These are phyloP conservation scores for Yamadazyma aaseri DNA, from an alignment of 1,139 yeast species.

Conservation along the genomic window DNA sequence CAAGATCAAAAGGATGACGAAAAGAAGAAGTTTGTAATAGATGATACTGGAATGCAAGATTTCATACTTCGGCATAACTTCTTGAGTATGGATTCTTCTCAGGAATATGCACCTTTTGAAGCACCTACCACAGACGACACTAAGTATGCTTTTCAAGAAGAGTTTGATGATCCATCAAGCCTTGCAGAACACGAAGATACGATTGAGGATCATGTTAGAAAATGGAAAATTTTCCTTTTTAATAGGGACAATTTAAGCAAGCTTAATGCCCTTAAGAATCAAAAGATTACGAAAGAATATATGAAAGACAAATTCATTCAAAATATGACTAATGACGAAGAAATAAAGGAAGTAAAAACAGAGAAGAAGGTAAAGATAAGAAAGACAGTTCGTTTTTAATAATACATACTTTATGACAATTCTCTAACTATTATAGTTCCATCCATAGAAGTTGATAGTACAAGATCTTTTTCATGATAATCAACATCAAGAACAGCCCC, in stretches of 20 bases:
- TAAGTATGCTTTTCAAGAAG: constrained; percentile 7
- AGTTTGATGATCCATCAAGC: constrained; percentile 20
- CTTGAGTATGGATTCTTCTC: constrained; percentile 26
- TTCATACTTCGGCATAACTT: constrained; percentile 51
- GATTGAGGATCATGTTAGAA: constrained; percentile 12
- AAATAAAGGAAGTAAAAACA: constrained; percentile 9
- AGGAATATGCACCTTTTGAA: constrained; percentile 33
- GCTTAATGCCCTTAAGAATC: constrained; percentile 26
- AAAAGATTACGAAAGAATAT: constrained; percentile 21
- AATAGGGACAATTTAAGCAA: constrained; percentile 40
- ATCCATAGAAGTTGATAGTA: constrained; percentile 49
- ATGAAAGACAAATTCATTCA: constrained; percentile 24
- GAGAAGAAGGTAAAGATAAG: constrained; percentile 9
- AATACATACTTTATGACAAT: constrained; percentile 9
- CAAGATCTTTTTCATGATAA: constrained; percentile 35
- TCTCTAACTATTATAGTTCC: constrained; percentile 49
- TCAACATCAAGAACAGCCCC: constrained; percentile 64
- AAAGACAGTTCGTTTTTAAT: constrained; percentile 27
- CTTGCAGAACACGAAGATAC: constrained; percentile 23
- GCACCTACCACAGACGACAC: constrained; percentile 10
- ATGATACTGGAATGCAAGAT: constrained; percentile 58
- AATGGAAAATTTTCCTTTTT: constrained; percentile 49
- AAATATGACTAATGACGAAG: constrained; percentile 19
- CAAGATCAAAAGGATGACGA: constrained; percentile 18
- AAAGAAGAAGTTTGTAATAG: constrained; percentile 41